Base-by-base conservation (phyloP, 2,329 filamentous ascomycete genomes). In the Thielaviopsis ethacetica region DNA sequence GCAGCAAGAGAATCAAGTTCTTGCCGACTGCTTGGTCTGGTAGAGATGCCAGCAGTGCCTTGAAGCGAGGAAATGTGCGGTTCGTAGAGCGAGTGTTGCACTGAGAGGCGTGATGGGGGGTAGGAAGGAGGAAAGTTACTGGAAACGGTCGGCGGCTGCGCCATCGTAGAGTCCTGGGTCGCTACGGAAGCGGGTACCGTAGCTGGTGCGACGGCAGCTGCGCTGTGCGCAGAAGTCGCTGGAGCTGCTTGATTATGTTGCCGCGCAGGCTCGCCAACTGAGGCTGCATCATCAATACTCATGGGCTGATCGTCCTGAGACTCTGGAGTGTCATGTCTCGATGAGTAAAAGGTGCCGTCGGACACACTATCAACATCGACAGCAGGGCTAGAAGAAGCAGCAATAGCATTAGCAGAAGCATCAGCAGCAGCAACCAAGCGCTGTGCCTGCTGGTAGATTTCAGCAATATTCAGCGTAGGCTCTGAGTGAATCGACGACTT, bases 271-370 rank as follows among this genome's bases (percentile, higher is more conserved):
- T 61, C 56, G 34, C 59, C 59, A 49, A 61, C 59, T 24, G 59
- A 61, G 13, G 53, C 59, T 24, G 56, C 59, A 51, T 61, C 59
- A 34, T 57, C 54, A 50, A 59, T 56, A 54, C 59, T 61, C 53
- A 61, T 59, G 19, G 59, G 38, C 49, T 59, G 56, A 44, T 57
- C 53, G 15, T 53, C 58, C 9, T 72, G 73, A 30, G 75, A 77
- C 59, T 81, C 76, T 62, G 81, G 80, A 63, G 90, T 95, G 69
- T 91, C 87, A 75, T 91, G 85, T 73, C 86, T 88, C 72, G 91
- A 96, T 64, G 91, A 96, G 76, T 97, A 96, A 71, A 95, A 95
- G 49, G 90, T 93, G 68, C 94, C 90, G 69, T 94, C 86, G 22
- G 59, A 61, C 65, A 71, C 76, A 65, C 76, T 75, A 73, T 81